Evolutionary conservation across 2,329 filamentous ascomycete species (phyloP).

Genomic region (Fusarium compactum): DNA sequence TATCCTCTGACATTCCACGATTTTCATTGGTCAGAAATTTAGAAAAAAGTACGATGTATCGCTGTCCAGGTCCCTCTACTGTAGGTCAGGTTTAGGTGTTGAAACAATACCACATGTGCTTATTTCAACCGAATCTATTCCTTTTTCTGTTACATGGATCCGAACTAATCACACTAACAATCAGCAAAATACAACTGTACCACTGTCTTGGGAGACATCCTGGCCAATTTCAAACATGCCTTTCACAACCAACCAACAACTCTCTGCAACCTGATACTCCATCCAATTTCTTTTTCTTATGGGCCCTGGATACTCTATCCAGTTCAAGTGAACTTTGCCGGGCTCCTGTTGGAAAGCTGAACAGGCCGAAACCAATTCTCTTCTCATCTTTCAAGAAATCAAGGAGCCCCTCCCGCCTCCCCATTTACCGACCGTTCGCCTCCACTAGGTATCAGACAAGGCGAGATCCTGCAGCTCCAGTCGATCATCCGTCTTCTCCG

Average conservation of each 20-base stretch:
- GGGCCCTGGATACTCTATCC: slow-evolving; percentile 4
- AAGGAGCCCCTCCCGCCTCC: slow-evolving; percentile 18
- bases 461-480: slow-evolving; percentile 33
- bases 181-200: slow-evolving; percentile 10
- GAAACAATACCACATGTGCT: slow-evolving; percentile 40
- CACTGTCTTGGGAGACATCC: slow-evolving; percentile 22
- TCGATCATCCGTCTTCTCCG: slow-evolving; percentile 42
- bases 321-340: slow-evolving; percentile 8
- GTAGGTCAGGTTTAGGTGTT: slow-evolving; percentile 5
- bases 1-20: slow-evolving; percentile 16
- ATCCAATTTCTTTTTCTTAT: slow-evolving; percentile 12
- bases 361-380: slow-evolving; percentile 29
- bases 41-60: slow-evolving; percentile 5
- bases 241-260: slow-evolving; percentile 8
- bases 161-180: not conserved
- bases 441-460: slow-evolving; percentile 25
- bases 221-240: slow-evolving; percentile 14
- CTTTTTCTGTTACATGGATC: slow-evolving; percentile 2
- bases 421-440: slow-evolving; percentile 17
- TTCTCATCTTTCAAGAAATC: slow-evolving; percentile 20
- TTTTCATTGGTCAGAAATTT: slow-evolving; percentile 10
- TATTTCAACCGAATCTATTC: not conserved
- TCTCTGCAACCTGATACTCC: slow-evolving; percentile 10
- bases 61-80: slow-evolving; percentile 1
- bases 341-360: slow-evolving; percentile 21